These are phyloP conservation scores for Epichloe gansuensis DNA, from an alignment of 2,329 filamentous ascomycete species.

Conservation along the genomic window DNA sequence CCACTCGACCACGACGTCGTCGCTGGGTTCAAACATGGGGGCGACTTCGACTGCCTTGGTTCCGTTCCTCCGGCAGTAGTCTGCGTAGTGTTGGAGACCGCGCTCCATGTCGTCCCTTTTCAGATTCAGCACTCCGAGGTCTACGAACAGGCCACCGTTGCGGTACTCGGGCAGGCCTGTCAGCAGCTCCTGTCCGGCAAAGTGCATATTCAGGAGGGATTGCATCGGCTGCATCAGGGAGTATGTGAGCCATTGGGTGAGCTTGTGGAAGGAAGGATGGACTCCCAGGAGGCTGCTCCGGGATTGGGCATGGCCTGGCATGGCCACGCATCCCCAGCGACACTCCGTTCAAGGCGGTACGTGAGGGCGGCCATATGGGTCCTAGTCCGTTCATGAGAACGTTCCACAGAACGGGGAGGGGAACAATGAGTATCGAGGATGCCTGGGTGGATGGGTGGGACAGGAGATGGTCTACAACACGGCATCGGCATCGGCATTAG, in stretches of 20 bases:
- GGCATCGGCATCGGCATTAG: conserved; percentile 19
- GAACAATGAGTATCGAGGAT: conserved; percentile 76
- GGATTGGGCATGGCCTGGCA: conserved; percentile 65
- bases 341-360: conserved; percentile 76
- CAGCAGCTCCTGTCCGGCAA: conserved; percentile 67
- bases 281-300: conserved; percentile 52
- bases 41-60: conserved; percentile 46
- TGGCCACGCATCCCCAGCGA: conserved; percentile 87
- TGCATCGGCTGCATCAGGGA: conserved; percentile 88
- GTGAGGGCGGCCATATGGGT: conserved; percentile 77
- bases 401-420: conserved; percentile 80
- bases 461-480: conserved; percentile 61
- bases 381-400: conserved; percentile 78
- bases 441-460: conserved; percentile 83
- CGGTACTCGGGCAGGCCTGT: conserved; percentile 87
- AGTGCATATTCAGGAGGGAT: conserved; percentile 66
- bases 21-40: conserved; percentile 45
- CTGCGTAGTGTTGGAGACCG: conserved; percentile 50
- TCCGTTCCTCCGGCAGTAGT: conserved; percentile 60
- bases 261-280: conserved; percentile 82
- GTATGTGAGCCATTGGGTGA: conserved; percentile 91
- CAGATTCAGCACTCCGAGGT: conserved; percentile 69
- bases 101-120: conserved; percentile 58
- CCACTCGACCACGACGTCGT: conserved; percentile 55
- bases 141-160: conserved; percentile 79